Base-by-base conservation (phyloP, 192 early-diverging fungal species). In the Anaeromyces robustus region DNA sequence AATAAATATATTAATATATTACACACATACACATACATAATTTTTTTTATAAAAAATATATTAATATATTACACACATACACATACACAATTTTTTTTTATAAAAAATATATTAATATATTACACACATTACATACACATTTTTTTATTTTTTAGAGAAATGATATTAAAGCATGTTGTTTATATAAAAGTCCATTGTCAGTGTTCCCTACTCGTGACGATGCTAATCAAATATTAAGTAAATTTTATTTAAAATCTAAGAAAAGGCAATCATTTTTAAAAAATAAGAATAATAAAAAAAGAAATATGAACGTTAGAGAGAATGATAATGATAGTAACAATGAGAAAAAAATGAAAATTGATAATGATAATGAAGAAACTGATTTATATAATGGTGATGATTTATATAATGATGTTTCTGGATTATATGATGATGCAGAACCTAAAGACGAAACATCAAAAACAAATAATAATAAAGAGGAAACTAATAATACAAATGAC, bases 401-500 rank as follows among this genome's bases (percentile, higher is more conserved):
- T n/a, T 68, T 68, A 9, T 68, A 68, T 68, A 68, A 68, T 68
- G 52, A 68, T 9, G 52, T 9, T 68, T 16, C 19, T 26, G 52
- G 52, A 68, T n/a, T 68, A 26, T 68, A 68, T 68, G 19, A 18
- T n/a, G 52, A 68, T 31, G 18, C 1, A 4, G 16, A 13, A 78
- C 7, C 12, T 78, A 14, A 78, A 4, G 16, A 6, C 30, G 16
- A 32, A 78, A n/a, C n/a, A n/a, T n/a, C 80, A 12, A 83, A 85
- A n/a, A 79, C 78, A 0, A 85, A 86, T 30, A 82, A 84, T 11
- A 84, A 88, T 52, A 86, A 88, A n/a, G 86, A 83, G 1, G 80
- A 86, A 3, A 89, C 91, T 29, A 88, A 90, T 2, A 89, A 89
- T 29, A 89, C 85, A 29, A 87, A 91, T 39, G 84, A 88, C 29